Conservation (phyloP, 2,329 filamentous ascomycete genomes). For the Penicillium sumatraense region DNA sequence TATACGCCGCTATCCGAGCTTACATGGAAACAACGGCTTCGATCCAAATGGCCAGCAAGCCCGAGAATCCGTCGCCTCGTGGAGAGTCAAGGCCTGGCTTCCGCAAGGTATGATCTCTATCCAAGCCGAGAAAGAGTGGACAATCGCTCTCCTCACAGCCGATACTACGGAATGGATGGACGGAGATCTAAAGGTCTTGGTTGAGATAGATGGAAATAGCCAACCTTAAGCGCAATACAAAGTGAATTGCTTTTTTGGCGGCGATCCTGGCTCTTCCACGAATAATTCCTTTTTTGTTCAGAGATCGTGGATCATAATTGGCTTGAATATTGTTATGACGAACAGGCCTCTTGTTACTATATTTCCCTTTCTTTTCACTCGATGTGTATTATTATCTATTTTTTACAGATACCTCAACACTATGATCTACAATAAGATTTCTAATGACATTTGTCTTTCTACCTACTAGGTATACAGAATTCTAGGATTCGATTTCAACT, state of each 20-base stretch:
- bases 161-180: conserved; percentile 54
- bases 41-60: conserved; percentile 24
- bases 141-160: conserved; percentile 47
- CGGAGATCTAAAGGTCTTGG: conserved; percentile 46
- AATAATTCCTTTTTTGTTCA: too few relatives aligned
- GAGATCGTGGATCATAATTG: too few relatives aligned
- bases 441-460: neutral
- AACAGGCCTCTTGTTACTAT: neutral
- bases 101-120: conserved; percentile 47
- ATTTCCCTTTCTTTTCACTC: neutral
- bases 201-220: conserved; percentile 37
- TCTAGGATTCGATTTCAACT: neutral
- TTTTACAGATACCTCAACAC: neutral
- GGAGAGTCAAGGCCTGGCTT: conserved; percentile 47
- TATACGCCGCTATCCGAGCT: conserved; percentile 33
- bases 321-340: too few relatives aligned
- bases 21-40: conserved; percentile 3
- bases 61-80: conserved; percentile 22
- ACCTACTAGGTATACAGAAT: neutral
- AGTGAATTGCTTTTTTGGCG: too few relatives aligned
- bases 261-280: neutral
- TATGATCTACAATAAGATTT: neutral
- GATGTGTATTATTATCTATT: neutral
- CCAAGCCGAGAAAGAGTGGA: conserved; percentile 49
- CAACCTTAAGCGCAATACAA: conserved; percentile 12